Percentiles rank a stretch among this genome's conserved stretches.
These are phyloP conservation scores for Umbelopsis ramanniana DNA, from an alignment of 192 early-diverging fungal genomes.

Conservation along the genomic window DNA sequence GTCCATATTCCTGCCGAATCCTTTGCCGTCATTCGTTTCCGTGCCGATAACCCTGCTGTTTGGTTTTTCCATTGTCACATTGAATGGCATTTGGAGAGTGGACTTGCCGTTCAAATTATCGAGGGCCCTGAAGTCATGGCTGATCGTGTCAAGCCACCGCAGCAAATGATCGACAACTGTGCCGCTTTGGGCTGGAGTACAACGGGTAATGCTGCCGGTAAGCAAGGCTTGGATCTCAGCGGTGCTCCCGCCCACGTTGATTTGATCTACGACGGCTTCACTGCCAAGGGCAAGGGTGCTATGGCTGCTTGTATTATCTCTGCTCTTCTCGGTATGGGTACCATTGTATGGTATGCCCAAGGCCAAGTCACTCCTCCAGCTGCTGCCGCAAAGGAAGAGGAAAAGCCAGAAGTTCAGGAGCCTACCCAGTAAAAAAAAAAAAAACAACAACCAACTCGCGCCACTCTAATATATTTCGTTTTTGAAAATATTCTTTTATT, in stretches of 20 bases:
- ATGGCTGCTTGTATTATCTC: slow-evolving; percentile 72
- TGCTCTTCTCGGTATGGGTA: slow-evolving; percentile 73
- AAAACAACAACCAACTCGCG: background rate
- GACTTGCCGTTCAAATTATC: slow-evolving; percentile 71
- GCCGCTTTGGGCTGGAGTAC: slow-evolving; percentile 56
- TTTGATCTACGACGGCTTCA: slow-evolving; percentile 62
- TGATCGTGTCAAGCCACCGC: slow-evolving; percentile 54
- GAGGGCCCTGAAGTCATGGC: slow-evolving; percentile 74
- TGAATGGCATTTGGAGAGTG: slow-evolving; percentile 74
- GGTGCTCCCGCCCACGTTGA: slow-evolving; percentile 59
- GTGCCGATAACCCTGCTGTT: slow-evolving; percentile 80
- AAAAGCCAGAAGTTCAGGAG: no score
- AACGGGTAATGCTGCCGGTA: slow-evolving; percentile 77
- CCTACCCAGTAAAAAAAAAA: background rate
- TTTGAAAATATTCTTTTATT: background rate
- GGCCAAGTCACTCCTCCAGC: background rate
- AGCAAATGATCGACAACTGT: slow-evolving; percentile 68
- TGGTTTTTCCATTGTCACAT: slow-evolving; percentile 93
- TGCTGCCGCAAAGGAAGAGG: no score
- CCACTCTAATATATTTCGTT: background rate
- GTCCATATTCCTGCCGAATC: slow-evolving; percentile 70
- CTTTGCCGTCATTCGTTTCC: slow-evolving; percentile 73
- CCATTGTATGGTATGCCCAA: slow-evolving; percentile 77
- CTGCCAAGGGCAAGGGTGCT: slow-evolving; percentile 69
- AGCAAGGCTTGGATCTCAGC: slow-evolving; percentile 63